Percentiles rank a stretch among this genome's conserved stretches.
Conservation (phyloP, 2,329 filamentous ascomycete species). For the Penicillium polonicum region DNA sequence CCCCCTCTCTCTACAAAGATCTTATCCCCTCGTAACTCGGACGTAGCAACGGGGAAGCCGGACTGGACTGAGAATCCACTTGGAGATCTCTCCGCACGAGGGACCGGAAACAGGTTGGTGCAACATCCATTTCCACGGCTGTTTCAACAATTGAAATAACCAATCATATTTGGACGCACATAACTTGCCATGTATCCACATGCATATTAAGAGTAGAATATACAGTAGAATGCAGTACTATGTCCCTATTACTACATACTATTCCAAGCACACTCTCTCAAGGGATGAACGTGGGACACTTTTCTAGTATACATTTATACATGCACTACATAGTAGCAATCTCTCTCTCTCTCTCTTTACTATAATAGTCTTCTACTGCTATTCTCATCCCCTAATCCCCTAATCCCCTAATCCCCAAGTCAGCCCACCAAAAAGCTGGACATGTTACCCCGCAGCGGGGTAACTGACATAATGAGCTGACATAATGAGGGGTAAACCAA, state of each 20-base stretch:
- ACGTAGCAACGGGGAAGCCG: background rate
- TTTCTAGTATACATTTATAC: background rate
- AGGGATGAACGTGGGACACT: background rate
- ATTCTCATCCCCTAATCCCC: background rate
- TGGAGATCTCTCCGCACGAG: conserved; percentile 12
- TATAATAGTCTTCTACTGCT: background rate
- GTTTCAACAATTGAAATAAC: background rate
- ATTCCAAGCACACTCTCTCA: background rate
- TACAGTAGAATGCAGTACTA: too few relatives aligned
- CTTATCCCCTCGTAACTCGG: background rate
- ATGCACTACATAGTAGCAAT: background rate
- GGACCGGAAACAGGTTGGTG: background rate
- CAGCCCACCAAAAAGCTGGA: background rate
- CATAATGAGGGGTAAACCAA: conserved; percentile 28
- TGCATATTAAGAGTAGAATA: background rate
- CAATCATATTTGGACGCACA: background rate
- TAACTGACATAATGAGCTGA: conserved; percentile 8
- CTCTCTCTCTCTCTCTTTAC: background rate
- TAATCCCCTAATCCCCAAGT: background rate
- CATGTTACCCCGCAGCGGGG: background rate
- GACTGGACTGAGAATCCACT: background rate
- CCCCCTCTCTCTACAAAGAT: background rate
- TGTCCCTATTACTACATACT: too few relatives aligned
- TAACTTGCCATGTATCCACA: background rate
- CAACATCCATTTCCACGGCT: background rate